phyloP scores from a whole-genome alignment of 331 rosid species.

The Dryas integrifolia region DNA sequence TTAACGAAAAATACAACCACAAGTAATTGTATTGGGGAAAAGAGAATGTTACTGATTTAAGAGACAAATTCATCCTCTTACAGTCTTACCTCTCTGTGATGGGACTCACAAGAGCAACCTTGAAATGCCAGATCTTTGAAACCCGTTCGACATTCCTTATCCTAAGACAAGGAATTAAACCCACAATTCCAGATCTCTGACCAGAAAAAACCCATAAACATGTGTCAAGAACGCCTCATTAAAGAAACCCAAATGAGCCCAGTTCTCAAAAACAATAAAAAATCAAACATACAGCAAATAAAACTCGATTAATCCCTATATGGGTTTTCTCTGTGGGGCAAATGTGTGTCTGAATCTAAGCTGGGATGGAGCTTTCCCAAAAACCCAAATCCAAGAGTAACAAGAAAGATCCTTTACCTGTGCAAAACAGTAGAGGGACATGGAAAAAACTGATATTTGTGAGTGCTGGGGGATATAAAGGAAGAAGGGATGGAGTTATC shows the following conservation, averaged over 20 bases:
- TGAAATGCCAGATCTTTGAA: slow-evolving; percentile 67
- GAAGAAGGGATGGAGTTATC: slow-evolving; percentile 68
- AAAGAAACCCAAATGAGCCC: slow-evolving; percentile 23
- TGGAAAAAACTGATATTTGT: slow-evolving; percentile 20
- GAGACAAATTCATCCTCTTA: neutral
- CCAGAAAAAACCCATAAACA: slow-evolving; percentile 12
- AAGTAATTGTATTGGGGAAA: neutral
- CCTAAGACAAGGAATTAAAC: slow-evolving; percentile 23
- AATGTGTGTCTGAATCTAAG: slow-evolving; percentile 48
- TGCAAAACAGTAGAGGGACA: slow-evolving; percentile 22
- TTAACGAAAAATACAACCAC: no score
- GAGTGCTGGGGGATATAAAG: slow-evolving; percentile 34
- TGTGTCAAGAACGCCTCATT: slow-evolving; percentile 2
- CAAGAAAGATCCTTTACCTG: slow-evolving; percentile 22
- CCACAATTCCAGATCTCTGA: slow-evolving; percentile 36
- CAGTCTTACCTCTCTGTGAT: slow-evolving; percentile 28
- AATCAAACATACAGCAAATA: slow-evolving; percentile 22
- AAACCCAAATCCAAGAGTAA: slow-evolving; percentile 30
- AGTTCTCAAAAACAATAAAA: neutral
- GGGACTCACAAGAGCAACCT: slow-evolving; percentile 27
- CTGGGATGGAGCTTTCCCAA: slow-evolving; percentile 54
- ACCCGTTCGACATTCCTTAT: slow-evolving; percentile 31
- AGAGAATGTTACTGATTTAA: neutral
- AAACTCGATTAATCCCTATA: slow-evolving; percentile 7
- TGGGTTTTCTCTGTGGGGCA: slow-evolving; percentile 24